A percentile compares a stretch with the other conserved stretches of the same genome.
Evolutionary conservation across 2,329 filamentous ascomycete genomes (phyloP).

Genomic region (Penicillium paneum): DNA sequence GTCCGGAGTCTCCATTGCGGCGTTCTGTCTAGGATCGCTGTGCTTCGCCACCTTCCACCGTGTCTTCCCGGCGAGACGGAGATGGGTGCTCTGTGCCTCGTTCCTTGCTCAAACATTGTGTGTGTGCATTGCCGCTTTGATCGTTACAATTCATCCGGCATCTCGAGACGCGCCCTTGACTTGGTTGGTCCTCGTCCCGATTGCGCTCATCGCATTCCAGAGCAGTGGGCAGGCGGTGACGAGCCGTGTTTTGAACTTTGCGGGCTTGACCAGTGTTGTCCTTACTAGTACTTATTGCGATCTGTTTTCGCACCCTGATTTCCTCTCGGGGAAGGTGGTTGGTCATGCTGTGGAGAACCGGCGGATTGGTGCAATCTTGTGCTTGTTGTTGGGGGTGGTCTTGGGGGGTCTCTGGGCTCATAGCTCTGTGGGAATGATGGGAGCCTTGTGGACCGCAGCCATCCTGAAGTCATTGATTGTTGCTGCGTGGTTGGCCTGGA

Average conservation of each 20-base stretch:
- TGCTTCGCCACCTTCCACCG: conserved; percentile 69
- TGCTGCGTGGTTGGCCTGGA: conserved; percentile 61
- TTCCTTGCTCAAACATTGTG: conserved; percentile 54
- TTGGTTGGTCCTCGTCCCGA: conserved; percentile 63
- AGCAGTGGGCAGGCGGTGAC: conserved; percentile 75
- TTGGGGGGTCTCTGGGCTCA: conserved; percentile 55
- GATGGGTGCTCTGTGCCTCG: conserved; percentile 48
- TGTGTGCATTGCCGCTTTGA: conserved; percentile 52
- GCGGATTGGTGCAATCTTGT: conserved; percentile 49
- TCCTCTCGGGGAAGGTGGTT: conserved; percentile 42
- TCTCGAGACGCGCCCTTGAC: conserved; percentile 42
- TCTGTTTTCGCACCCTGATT: conserved; percentile 63
- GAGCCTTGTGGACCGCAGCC: conserved; percentile 60
- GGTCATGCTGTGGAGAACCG: conserved; percentile 54
- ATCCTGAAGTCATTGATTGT: conserved; percentile 57
- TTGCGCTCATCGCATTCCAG: conserved; percentile 71
- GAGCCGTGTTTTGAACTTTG: conserved; percentile 66
- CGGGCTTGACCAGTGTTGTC: conserved; percentile 72
- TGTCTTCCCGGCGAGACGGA: conserved; percentile 40
- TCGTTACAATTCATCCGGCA: conserved; percentile 51
- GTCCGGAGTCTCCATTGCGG: conserved; percentile 65
- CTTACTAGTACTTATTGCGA: conserved; percentile 81
- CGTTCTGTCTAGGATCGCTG: conserved; percentile 70
- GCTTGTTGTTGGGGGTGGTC: conserved; percentile 54
- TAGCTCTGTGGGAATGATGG: conserved; percentile 50